Base-by-base conservation (phyloP, 257 asterid species). In the Vinca minor region DNA sequence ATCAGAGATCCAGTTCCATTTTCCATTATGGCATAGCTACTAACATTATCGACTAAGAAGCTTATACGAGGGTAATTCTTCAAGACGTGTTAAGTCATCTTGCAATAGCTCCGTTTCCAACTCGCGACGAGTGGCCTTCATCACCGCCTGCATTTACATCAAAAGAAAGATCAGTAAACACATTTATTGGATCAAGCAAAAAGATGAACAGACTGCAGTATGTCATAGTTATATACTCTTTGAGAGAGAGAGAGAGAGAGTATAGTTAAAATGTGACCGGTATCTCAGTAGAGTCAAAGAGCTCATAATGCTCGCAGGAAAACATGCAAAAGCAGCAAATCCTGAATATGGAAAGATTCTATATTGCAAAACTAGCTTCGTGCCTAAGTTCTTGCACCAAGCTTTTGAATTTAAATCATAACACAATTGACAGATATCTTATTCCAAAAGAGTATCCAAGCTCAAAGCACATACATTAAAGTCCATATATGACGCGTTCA, bases 401-500 rank as follows among this genome's bases (percentile, higher is more conserved):
- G n/a, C n/a, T n/a, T n/a, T n/a, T n/a, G n/a, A n/a, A n/a, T n/a
- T n/a, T n/a, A n/a, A n/a, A n/a, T n/a, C n/a, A n/a, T n/a, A n/a
- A n/a, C n/a, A n/a, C n/a, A n/a, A n/a, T n/a, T n/a, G n/a, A n/a
- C n/a, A n/a, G n/a, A 49, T 39, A 4, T 56, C 21, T 38, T 21
- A 47, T 4, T 8, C 41, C 32, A 58, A 47, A 21, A 45, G 45
- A n/a, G 4, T 21, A 12, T 34, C 9, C 32, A 45, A 52, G 11
- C 26, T 67, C 14, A 50, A 47, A 17, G 47, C 31, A 71, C 96
- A 71, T 83, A 87, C 97, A 75, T 92, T 92, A 76, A 89, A 89
- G 71, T 92, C 98, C 98, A 92, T 92, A 86, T 92, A 92, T 32
- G 98, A 92, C 44, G 98, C 98, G 72, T 72, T 91, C 98, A 92